phyloP scores from a whole-genome alignment of 225 moss, liverwort and hornwort species.

The Antitrichia curtipendula region DNA sequence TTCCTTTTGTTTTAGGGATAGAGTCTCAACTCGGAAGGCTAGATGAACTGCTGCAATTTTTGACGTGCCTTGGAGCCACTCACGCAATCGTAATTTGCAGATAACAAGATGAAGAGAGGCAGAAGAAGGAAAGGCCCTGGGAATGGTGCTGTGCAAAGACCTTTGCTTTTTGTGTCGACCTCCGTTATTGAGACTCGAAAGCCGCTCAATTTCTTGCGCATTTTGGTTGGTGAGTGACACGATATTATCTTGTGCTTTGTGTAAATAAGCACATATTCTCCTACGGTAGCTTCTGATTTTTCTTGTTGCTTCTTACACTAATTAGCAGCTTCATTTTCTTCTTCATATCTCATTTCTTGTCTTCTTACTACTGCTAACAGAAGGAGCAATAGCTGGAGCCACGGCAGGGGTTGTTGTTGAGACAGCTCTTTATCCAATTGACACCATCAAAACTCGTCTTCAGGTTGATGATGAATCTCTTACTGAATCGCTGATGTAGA shows the following conservation, averaged over 20 bases:
- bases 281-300: not conserved
- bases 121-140: constrained; percentile 19
- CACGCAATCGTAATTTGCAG: not conserved
- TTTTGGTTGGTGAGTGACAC: constrained; percentile 28
- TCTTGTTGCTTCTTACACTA: not conserved
- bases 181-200: constrained; percentile 27
- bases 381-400: constrained; percentile 92
- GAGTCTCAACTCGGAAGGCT: not conserved
- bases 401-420: constrained; percentile 91
- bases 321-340: not conserved
- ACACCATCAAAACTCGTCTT: constrained; percentile 97
- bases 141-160: constrained; percentile 4
- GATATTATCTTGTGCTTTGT: not conserved
- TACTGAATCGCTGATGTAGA: not conserved
- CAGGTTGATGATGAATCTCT: constrained; percentile 41
- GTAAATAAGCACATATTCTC: not conserved
- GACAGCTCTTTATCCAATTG: constrained; percentile 90
- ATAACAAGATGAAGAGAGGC: constrained; percentile 3
- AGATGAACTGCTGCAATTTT: not conserved
- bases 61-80: not conserved
- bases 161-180: constrained; percentile 28
- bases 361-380: constrained; percentile 21
- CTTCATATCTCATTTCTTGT: not conserved
- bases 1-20: not conserved
- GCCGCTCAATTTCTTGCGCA: constrained; percentile 35